Percentiles rank a stretch among this genome's conserved stretches.
phyloP scores from a whole-genome alignment of 2,329 filamentous ascomycete genomes.

The Claviceps sp. region DNA sequence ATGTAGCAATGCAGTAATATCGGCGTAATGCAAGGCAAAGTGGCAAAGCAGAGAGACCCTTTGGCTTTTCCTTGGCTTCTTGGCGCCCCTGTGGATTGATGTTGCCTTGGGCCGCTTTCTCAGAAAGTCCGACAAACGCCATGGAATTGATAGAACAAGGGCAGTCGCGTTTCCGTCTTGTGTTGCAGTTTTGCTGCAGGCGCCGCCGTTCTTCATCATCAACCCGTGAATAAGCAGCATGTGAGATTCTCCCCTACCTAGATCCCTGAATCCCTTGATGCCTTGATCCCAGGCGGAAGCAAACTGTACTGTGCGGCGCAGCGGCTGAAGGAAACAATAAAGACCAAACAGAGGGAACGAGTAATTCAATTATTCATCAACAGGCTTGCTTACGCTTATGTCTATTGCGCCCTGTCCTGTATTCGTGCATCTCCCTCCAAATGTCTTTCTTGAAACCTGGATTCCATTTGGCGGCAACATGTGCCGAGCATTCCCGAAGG shows the following conservation, averaged over 20 bases:
- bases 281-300: too few relatives aligned
- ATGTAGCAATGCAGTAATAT: not conserved
- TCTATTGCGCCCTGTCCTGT: not conserved
- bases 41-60: not conserved
- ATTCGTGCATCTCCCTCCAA: not conserved
- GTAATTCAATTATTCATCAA: too few relatives aligned
- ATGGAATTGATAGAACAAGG: not conserved
- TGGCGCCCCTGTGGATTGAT: not conserved
- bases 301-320: too few relatives aligned
- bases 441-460: not conserved
- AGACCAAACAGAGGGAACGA: not conserved
- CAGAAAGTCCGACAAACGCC: not conserved
- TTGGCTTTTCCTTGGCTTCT: not conserved
- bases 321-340: not conserved
- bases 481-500: too few relatives aligned
- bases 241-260: not conserved
- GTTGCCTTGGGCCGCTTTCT: not conserved
- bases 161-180: not conserved
- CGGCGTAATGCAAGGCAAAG: constrained; percentile 1
- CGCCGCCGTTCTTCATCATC: not conserved
- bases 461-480: too few relatives aligned
- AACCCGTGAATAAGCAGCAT: not conserved
- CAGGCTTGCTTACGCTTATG: not conserved
- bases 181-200: not conserved
- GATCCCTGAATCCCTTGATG: too few relatives aligned